Evolutionary conservation across 2,329 filamentous ascomycete genomes (phyloP).

Genomic region (Nigrograna mackinnonii): DNA sequence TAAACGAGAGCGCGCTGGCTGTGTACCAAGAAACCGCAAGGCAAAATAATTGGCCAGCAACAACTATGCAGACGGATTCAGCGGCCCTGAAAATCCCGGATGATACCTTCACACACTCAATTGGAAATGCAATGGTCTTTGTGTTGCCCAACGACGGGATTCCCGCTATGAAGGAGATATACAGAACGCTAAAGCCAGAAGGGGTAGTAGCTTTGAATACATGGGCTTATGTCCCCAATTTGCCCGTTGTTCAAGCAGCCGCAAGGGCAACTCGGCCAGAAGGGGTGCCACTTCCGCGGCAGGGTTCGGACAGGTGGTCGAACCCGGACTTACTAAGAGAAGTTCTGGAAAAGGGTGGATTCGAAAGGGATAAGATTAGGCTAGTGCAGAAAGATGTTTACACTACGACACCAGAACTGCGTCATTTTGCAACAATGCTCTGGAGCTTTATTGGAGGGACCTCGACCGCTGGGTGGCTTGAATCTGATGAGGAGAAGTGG

Average conservation of each 20-base stretch:
- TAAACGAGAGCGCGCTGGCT: conserved; percentile 7
- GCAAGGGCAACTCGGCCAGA: conserved; percentile 7
- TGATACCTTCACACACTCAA: conserved; percentile 9
- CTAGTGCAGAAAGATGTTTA: conserved; percentile 4
- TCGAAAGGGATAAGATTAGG: conserved; percentile 5
- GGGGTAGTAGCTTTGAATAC: conserved; percentile 8
- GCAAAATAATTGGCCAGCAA: conserved; percentile 3
- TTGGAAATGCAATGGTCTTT: conserved; percentile 11
- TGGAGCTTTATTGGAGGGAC: conserved; percentile 17
- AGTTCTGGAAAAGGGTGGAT: conserved; percentile 7
- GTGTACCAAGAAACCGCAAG: conserved; percentile 3
- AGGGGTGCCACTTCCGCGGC: conserved; percentile 6
- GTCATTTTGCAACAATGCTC: conserved; percentile 9
- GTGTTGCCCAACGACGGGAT: conserved; percentile 13
- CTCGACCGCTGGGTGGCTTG: conserved; percentile 7
- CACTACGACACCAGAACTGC: neutral
- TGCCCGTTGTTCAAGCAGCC: conserved; percentile 7
- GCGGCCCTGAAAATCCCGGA: conserved; percentile 6
- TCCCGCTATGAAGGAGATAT: conserved; percentile 12
- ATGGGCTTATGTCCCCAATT: conserved; percentile 12
- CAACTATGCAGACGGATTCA: conserved; percentile 9
- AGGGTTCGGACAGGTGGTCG: conserved; percentile 9
- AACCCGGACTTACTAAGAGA: conserved; percentile 2
- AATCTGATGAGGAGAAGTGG: conserved; percentile 12
- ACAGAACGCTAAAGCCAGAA: conserved; percentile 17